These are phyloP conservation scores for Simmondsia chinensis DNA, from an alignment of 148 eudicot genomes.

Conservation along the genomic window DNA sequence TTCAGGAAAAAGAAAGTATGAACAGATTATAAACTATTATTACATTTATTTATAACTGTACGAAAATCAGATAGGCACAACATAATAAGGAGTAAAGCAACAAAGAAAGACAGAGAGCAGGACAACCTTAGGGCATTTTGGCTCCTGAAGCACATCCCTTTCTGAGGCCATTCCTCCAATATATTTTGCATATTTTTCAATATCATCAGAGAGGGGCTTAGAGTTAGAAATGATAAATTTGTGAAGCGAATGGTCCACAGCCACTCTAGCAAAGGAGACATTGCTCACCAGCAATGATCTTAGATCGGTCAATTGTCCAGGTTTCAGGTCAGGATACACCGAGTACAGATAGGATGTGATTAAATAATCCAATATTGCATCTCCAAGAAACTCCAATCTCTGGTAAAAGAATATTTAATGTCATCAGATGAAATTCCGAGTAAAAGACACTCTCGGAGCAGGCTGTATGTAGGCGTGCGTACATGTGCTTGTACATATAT, in stretches of 20 bases:
- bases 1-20: no score
- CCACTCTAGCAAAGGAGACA: slow-evolving; percentile 59
- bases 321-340: slow-evolving; percentile 65
- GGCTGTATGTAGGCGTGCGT: no score
- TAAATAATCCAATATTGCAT: slow-evolving; percentile 89
- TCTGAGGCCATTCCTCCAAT: slow-evolving; percentile 18
- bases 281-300: slow-evolving; percentile 77
- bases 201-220: slow-evolving; percentile 30
- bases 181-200: slow-evolving; percentile 42
- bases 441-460: not conserved
- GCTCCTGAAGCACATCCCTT: slow-evolving; percentile 37
- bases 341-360: slow-evolving; percentile 87
- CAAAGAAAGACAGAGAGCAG: no score
- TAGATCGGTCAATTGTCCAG: slow-evolving; percentile 94
- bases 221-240: slow-evolving; percentile 52
- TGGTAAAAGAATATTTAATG: slow-evolving; percentile 23
- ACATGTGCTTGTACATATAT: no score
- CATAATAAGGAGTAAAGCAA: slow-evolving; percentile 5
- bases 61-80: no score
- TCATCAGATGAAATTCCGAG: not conserved
- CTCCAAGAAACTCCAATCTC: slow-evolving; percentile 98
- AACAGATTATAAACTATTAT: no score
- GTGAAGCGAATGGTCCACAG: slow-evolving; percentile 46
- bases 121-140: slow-evolving; percentile 77
- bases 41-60: no score